Percentiles rank a stretch among this genome's conserved stretches.
Conservation (phyloP, 2,329 filamentous ascomycete genomes). For the Calonectria naviculata region DNA sequence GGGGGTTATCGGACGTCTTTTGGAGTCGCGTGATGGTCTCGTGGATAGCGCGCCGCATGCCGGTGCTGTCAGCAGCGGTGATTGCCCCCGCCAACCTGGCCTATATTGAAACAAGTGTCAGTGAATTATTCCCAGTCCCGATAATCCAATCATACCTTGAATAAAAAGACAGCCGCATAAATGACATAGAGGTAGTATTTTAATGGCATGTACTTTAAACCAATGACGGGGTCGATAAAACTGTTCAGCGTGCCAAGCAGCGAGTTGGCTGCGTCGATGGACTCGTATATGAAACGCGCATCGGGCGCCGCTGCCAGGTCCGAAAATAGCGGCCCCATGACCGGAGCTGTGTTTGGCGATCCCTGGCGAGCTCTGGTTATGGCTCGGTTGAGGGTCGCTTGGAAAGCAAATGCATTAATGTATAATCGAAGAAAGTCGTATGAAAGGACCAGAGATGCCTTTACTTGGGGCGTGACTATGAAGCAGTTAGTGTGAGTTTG, state of each 20-base stretch:
- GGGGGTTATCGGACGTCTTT: slow-evolving; percentile 65
- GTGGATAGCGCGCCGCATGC: slow-evolving; percentile 67
- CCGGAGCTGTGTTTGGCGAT: slow-evolving; percentile 47
- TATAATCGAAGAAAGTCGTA: slow-evolving; percentile 81
- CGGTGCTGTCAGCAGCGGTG: slow-evolving; percentile 62
- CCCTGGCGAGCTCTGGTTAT: slow-evolving; percentile 45
- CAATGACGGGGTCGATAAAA: slow-evolving; percentile 67
- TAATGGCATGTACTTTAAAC: slow-evolving; percentile 72
- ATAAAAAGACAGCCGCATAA: slow-evolving; percentile 73
- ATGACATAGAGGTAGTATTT: slow-evolving; percentile 72
- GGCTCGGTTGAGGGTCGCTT: slow-evolving; percentile 71
- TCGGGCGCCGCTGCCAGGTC: slow-evolving; percentile 71
- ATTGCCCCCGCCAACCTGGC: slow-evolving; percentile 70
- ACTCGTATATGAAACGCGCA: slow-evolving; percentile 74
- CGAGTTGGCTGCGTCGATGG: slow-evolving; percentile 72
- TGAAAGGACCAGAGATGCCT: slow-evolving; percentile 74
- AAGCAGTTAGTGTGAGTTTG: neutral
- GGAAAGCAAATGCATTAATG: slow-evolving; percentile 81
- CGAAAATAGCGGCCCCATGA: slow-evolving; percentile 55
- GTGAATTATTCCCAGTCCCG: neutral
- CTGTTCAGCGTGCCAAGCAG: slow-evolving; percentile 70
- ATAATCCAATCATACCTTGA: slow-evolving; percentile 59
- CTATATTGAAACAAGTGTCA: slow-evolving; percentile 36
- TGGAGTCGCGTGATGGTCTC: slow-evolving; percentile 70
- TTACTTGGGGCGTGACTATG: slow-evolving; percentile 70